Conservation (phyloP, 805 yeast species). For the Ogataea nitratoaversa region DNA sequence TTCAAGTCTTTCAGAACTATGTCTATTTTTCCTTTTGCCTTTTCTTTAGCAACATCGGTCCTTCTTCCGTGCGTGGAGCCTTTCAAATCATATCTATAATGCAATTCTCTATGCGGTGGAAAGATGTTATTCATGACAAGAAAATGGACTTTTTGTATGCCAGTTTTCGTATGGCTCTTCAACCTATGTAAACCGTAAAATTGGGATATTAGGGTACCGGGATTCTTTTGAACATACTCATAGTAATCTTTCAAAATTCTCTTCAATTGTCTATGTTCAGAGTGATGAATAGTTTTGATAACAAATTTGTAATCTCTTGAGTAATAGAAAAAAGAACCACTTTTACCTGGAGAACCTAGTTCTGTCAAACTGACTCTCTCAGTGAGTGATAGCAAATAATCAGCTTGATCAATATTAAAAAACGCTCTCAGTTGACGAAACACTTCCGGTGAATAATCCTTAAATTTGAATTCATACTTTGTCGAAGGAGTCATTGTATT, state of each 20-base stretch:
- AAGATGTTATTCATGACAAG: conserved; percentile 95
- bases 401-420: conserved; percentile 93
- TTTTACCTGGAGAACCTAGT: conserved; percentile 92
- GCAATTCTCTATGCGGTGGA: conserved; percentile 88
- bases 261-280: conserved; percentile 84
- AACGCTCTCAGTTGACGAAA: conserved; percentile 76
- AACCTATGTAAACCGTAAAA: conserved; percentile 94
- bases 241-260: conserved; percentile 72
- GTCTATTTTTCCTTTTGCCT: conserved; percentile 28
- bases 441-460: conserved; percentile 93
- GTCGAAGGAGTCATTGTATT: conserved; percentile 90
- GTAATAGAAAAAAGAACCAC: conserved; percentile 94
- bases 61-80: conserved; percentile 86
- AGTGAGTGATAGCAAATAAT: conserved; percentile 85
- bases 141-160: conserved; percentile 75
- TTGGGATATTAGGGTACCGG: conserved; percentile 88
- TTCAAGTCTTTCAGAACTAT: conserved; percentile 80
- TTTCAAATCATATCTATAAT: conserved; percentile 82
- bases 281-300: conserved; percentile 90
- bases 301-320: conserved; percentile 91
- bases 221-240: conserved; percentile 74
- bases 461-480: conserved; percentile 91
- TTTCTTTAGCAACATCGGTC: conserved; percentile 38
- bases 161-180: conserved; percentile 67
- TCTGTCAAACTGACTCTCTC: conserved; percentile 90